phyloP scores from a whole-genome alignment of 495 filamentous ascomycete species.

The Lasiosphaeria hispida region DNA sequence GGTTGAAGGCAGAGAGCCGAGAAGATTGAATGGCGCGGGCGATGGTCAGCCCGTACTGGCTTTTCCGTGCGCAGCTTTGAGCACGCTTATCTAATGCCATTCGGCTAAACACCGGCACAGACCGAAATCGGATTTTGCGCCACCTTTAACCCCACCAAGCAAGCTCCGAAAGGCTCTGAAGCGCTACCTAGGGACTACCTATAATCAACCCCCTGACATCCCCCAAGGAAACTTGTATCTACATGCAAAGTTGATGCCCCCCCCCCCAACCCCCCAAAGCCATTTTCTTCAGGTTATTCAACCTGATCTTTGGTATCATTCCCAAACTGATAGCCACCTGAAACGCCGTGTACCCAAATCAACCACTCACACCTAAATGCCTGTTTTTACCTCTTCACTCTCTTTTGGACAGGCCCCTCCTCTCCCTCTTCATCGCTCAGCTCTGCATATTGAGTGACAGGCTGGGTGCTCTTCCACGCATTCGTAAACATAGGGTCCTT shows the following conservation, averaged over 20 bases:
- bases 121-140: too few species aligned
- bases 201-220: too few species aligned
- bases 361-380: background rate
- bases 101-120: background rate
- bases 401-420: conserved; percentile 66
- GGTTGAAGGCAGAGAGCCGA: conserved; percentile 48
- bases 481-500: conserved; percentile 92
- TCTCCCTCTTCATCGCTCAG: conserved; percentile 88
- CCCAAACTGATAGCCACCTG: background rate
- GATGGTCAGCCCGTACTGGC: conserved; percentile 41
- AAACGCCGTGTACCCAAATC: background rate
- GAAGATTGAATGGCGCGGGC: conserved; percentile 43
- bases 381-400: conserved; percentile 43
- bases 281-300: background rate
- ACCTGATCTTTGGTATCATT: background rate
- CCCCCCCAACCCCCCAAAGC: background rate
- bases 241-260: background rate
- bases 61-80: conserved; percentile 23
- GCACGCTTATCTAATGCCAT: conserved; percentile 27
- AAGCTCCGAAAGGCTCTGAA: too few species aligned
- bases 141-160: too few species aligned
- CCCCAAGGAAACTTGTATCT: background rate
- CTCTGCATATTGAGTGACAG: conserved; percentile 86
- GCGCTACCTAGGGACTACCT: too few species aligned
- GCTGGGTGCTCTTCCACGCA: conserved; percentile 90